Base-by-base conservation (phyloP, 2,329 filamentous ascomycete species). In the Beauveria sp. region DNA sequence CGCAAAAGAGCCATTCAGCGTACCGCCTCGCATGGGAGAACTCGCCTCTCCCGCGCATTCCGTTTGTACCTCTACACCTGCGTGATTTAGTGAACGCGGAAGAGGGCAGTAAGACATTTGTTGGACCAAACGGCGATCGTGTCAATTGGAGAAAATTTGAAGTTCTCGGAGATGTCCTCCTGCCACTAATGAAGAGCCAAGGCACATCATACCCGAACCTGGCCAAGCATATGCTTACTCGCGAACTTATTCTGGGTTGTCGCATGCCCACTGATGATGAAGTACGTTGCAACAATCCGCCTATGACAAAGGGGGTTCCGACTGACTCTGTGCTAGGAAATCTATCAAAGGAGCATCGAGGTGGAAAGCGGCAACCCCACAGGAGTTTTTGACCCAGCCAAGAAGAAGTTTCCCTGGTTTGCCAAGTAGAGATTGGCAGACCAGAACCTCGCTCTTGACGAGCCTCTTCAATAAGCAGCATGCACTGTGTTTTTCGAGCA, bases 121-220 rank as follows among this genome's bases (percentile, higher is more conserved):
- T 97, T 2, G 91, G 89, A 8, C 80, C 84, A 2, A 81, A 85
- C 63, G 84, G 80, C 65, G 84, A 91, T 64, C 81, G 90, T 56
- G 90, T 99, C 71, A 97, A 97, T 72, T 99, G 94, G 94, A 92
- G 89, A 75, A 99, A 99, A 72, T 99, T 97, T 69, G 93, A 97
- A 73, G 88, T 99, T 37, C 86, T 97, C 75, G 92, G 92, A 7
- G 93, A 97, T 67, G 90, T 97, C 5, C 83, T 97, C 58, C 80
- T 97, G 63, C 89, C 91, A 2, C 87, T 99, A 59, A 96, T 97
- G 83, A 89, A 88, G 75, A 96, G 93, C 69, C 92, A 97, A 74
- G 89, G 90, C 59, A 86, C 86, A 54, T 87, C 91, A 5, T 97
- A 97, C 68, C 84, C 85, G 28, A 88, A 87, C 64, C 77, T 93